These are phyloP conservation scores for Talaromyces ruber DNA, from an alignment of 495 filamentous ascomycete genomes.

Conservation along the genomic window DNA sequence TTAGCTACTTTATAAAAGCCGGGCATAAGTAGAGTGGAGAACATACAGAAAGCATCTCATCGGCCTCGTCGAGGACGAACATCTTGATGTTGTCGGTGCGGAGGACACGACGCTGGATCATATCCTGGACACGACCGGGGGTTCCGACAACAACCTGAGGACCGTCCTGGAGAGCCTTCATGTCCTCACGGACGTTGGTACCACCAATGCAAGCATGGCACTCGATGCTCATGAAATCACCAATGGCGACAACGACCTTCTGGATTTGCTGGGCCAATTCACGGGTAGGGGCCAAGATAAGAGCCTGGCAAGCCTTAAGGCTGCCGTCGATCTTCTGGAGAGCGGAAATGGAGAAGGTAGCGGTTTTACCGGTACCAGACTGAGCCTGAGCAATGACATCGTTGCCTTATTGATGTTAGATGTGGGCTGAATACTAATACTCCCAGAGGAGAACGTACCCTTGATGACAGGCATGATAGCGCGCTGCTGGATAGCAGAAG, in stretches of 20 bases:
- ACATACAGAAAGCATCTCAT: constrained; percentile 94
- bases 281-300: constrained; percentile 94
- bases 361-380: constrained; percentile 98
- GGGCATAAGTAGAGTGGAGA: no score
- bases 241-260: constrained; percentile 95
- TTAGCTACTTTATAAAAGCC: no score
- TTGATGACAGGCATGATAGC: constrained; percentile 99
- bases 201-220: constrained; percentile 99
- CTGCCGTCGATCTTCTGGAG: constrained; percentile 95
- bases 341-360: constrained; percentile 97
- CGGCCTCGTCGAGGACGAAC: constrained; percentile 97
- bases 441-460: constrained; percentile 53
- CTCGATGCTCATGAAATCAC: constrained; percentile 98
- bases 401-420: constrained; percentile 53
- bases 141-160: constrained; percentile 96
- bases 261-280: constrained; percentile 98
- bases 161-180: constrained; percentile 90
- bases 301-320: constrained; percentile 89
- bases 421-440: constrained; percentile 17
- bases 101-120: constrained; percentile 95
- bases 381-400: constrained; percentile 99
- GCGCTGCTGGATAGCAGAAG: constrained; percentile 98
- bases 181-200: constrained; percentile 95
- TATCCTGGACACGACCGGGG: constrained; percentile 94
- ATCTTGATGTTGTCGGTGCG: constrained; percentile 97